Evolutionary conservation across 192 early-diverging fungal species (phyloP).

Genomic region (Dispira simplex): DNA sequence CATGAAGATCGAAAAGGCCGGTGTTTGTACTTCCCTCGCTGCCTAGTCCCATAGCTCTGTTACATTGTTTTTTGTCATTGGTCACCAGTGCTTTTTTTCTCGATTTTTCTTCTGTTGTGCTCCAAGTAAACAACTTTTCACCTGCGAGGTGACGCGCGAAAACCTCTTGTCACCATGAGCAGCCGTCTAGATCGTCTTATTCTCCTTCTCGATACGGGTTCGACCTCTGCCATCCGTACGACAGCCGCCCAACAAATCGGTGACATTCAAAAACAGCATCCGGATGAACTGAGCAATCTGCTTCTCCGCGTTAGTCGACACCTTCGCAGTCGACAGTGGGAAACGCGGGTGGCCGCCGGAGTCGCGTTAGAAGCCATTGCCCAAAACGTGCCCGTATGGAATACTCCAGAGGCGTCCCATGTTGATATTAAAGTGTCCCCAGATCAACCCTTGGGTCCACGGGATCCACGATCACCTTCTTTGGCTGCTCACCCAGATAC

Average conservation of each 20-base stretch:
- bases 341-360: constrained; percentile 87
- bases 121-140: no score
- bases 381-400: constrained; percentile 76
- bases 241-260: constrained; percentile 95
- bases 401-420: constrained; percentile 27
- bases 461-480: constrained; percentile 11
- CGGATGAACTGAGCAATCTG: constrained; percentile 78
- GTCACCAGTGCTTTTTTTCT: no score
- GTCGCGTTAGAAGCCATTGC: constrained; percentile 85
- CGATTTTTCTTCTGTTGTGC: no score
- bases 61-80: no score
- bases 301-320: constrained; percentile 44
- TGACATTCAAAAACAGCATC: constrained; percentile 86
- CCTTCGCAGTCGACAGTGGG: constrained; percentile 82
- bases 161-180: constrained; percentile 14
- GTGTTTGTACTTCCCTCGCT: no score
- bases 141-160: no score
- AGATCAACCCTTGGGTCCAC: neutral
- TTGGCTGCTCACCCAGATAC: constrained; percentile 22
- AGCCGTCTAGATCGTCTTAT: constrained; percentile 86
- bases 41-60: no score
- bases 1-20: no score
- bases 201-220: constrained; percentile 85
- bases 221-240: constrained; percentile 64
- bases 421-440: constrained; percentile 1